Evolutionary conservation across 2,329 filamentous ascomycete genomes (phyloP), one percentile per base, ranked within the genome.

Genomic region (Xylariaceae sp.): DNA sequence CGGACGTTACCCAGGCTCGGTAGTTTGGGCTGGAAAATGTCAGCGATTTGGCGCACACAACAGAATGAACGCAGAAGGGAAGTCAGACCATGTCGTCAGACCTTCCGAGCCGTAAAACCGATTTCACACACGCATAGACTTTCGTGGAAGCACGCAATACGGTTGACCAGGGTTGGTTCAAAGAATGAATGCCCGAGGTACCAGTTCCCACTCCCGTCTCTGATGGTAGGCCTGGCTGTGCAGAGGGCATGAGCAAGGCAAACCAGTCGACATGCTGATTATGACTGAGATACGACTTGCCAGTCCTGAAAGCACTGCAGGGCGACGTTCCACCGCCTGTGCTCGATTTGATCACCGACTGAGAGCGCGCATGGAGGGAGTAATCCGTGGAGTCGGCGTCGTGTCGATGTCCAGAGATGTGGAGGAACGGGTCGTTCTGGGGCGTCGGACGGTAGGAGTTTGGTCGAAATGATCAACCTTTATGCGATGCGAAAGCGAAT

Each of bases 181-280:
- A 53, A n/a, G 42, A 42, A 44, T 4, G 9, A 11, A 49, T 23
- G 44, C 10, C 35, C 42, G 57, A 51, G 51, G 15, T 37, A 47
- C 53, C 60, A 59, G 60, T 23, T 58, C 55, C 60, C 45, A 49
- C 47, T 30, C 50, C 34, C 47, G 59, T 54, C 57, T 62, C 53
- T 48, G 62, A 35, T 56, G 57, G 47, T 45, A 55, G 53, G 48
- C 37, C 50, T 48, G 34, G 56, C 58, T 57, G 60, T 60, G 45
- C 30, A 30, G 58, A 56, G 51, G 58, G 56, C 62, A 61, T 64
- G 58, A 53, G 51, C 61, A 55, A 56, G 50, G 39, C 57, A 56
- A 59, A 58, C 63, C 61, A 63, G 61, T 62, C 63, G 59, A 64
- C 63, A 65, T 65, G 59, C 61, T 65, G 63, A 55, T 56, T 52